Percentiles rank a stretch among this genome's conserved stretches.
phyloP scores from a whole-genome alignment of 2,329 filamentous ascomycete genomes.

The Ophiosphaerella narmari region DNA sequence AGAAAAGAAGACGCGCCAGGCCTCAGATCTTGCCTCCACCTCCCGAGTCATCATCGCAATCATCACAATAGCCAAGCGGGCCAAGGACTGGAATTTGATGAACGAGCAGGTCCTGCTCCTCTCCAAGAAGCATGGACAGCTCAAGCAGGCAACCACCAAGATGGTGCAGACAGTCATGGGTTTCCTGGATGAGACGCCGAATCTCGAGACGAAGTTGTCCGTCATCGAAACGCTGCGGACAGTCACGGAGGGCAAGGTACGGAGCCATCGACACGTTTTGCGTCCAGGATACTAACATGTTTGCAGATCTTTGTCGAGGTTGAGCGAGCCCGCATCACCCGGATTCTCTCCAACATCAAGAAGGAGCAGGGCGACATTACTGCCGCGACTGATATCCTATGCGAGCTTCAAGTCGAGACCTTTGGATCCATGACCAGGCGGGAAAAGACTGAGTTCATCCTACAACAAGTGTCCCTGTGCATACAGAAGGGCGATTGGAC shows the following conservation, averaged over 20 bases:
- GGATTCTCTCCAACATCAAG: slow-evolving; percentile 96
- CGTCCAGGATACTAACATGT: slow-evolving; percentile 20
- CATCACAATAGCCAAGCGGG: slow-evolving; percentile 91
- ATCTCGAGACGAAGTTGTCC: slow-evolving; percentile 83
- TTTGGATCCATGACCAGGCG: slow-evolving; percentile 97
- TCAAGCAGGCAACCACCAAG: slow-evolving; percentile 97
- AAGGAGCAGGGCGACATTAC: slow-evolving; percentile 91
- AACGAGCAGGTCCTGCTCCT: slow-evolving; percentile 95
- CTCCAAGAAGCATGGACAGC: slow-evolving; percentile 99
- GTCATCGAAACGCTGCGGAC: slow-evolving; percentile 95
- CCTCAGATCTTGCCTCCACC: slow-evolving; percentile 93
- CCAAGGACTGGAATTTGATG: slow-evolving; percentile 89
- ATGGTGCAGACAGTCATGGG: slow-evolving; percentile 98
- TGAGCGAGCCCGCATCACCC: slow-evolving; percentile 92
- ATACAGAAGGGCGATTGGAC: slow-evolving; percentile 54
- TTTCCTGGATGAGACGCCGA: slow-evolving; percentile 86
- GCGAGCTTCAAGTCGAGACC: slow-evolving; percentile 97
- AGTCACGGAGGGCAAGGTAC: slow-evolving; percentile 92
- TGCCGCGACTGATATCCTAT: slow-evolving; percentile 88
- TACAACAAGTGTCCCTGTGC: slow-evolving; percentile 61
- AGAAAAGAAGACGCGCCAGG: slow-evolving; percentile 97
- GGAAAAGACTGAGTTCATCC: slow-evolving; percentile 98
- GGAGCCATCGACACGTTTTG: slow-evolving; percentile 16
- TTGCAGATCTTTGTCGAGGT: slow-evolving; percentile 94
- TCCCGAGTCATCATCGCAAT: slow-evolving; percentile 86